Conservation (phyloP, 2,329 filamentous ascomycete genomes). For the Epichloe sibirici region DNA sequence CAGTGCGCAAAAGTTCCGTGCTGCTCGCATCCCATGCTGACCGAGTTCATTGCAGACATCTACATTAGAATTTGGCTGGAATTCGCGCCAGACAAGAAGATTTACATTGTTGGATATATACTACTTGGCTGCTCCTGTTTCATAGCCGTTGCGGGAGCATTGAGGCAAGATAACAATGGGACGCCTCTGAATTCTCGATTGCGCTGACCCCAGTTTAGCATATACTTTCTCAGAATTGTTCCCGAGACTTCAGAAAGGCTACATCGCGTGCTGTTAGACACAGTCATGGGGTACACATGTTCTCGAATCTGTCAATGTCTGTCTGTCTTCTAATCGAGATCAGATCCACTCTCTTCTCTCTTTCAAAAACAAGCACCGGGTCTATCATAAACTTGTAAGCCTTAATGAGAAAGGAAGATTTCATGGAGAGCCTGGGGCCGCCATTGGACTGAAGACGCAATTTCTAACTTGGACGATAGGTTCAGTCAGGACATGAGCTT, state of each 20-base stretch:
- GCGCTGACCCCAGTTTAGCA: not conserved
- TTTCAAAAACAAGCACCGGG: not conserved
- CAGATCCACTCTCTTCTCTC: not conserved
- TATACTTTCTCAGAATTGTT: not conserved
- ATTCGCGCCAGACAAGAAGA: not conserved
- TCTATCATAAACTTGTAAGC: slow-evolving; percentile 1
- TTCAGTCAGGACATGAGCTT: slow-evolving; percentile 9
- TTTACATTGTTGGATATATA: not conserved
- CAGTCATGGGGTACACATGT: not conserved
- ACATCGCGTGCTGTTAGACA: not conserved
- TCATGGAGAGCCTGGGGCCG: too few species aligned
- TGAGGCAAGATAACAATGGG: not conserved
- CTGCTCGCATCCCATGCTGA: not conserved
- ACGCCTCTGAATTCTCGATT: not conserved
- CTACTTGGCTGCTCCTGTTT: not conserved
- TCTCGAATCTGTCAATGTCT: too few species aligned
- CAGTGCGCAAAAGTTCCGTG: not conserved
- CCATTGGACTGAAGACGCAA: not conserved
- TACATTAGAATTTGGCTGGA: slow-evolving; percentile 1
- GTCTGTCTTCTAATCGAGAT: not conserved
- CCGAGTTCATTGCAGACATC: not conserved
- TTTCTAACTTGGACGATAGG: not conserved
- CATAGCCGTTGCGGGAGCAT: not conserved
- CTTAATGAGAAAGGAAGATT: too few species aligned
- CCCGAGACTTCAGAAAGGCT: not conserved